Evolutionary conservation across 768 basidiomycete species (phyloP).

Genomic region (Russula compacta): DNA sequence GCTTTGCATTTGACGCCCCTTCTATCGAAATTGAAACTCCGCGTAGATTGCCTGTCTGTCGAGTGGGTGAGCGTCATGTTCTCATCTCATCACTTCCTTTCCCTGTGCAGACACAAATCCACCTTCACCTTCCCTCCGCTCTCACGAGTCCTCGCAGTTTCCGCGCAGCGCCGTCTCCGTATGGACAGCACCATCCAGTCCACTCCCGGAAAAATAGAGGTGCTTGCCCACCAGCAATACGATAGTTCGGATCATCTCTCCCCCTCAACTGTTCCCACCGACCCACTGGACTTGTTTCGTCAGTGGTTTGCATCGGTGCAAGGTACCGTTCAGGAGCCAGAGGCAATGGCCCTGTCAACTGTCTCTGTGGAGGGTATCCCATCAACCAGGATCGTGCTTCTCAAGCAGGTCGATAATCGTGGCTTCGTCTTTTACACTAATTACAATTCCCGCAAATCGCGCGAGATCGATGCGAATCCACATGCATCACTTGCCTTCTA

Average conservation of each 20-base stretch:
- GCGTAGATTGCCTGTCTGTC: not conserved
- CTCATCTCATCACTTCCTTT: not conserved
- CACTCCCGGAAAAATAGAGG: slow-evolving; percentile 46
- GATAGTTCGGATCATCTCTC: slow-evolving; percentile 53
- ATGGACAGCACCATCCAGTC: slow-evolving; percentile 30
- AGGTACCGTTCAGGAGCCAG: slow-evolving; percentile 72
- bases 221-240: slow-evolving; percentile 75
- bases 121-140: not conserved
- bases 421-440: slow-evolving; percentile 98
- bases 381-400: slow-evolving; percentile 80
- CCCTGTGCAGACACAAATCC: not conserved
- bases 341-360: slow-evolving; percentile 79
- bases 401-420: slow-evolving; percentile 79
- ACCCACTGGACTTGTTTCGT: slow-evolving; percentile 80
- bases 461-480: slow-evolving; percentile 69
- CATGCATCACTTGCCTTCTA: slow-evolving; percentile 81
- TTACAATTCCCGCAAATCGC: slow-evolving; percentile 87
- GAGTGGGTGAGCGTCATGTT: not conserved
- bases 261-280: slow-evolving; percentile 48
- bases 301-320: slow-evolving; percentile 72
- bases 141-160: not conserved
- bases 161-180: slow-evolving; percentile 32
- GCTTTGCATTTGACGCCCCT: not conserved
- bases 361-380: slow-evolving; percentile 66
- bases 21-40: not conserved